These are phyloP conservation scores for Penicillium griseofulvum DNA, from an alignment of 2,329 filamentous ascomycete genomes.

Conservation along the genomic window DNA sequence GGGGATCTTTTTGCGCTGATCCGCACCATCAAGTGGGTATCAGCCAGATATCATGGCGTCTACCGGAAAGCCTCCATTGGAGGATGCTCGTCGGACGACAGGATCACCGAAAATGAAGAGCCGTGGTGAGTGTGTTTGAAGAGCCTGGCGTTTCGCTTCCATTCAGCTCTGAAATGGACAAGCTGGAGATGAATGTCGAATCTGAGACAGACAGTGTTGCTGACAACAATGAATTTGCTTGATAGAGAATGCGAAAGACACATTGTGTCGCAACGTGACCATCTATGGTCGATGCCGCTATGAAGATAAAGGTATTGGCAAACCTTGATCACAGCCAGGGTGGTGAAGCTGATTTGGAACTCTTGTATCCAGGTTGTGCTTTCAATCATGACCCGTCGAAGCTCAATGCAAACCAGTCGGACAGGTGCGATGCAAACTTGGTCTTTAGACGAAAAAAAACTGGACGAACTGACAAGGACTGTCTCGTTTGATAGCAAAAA, in stretches of 20 bases:
- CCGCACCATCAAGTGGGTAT: slow-evolving; percentile 32
- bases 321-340: background rate
- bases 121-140: slow-evolving; percentile 42
- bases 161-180: slow-evolving; percentile 2
- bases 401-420: slow-evolving; percentile 44
- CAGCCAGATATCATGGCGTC: slow-evolving; percentile 42
- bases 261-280: slow-evolving; percentile 84
- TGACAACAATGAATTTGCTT: slow-evolving; percentile 4
- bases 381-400: slow-evolving; percentile 83
- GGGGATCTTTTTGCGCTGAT: slow-evolving; percentile 40
- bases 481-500: slow-evolving; percentile 52
- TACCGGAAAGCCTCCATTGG: slow-evolving; percentile 42
- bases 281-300: slow-evolving; percentile 93
- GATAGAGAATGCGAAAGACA: slow-evolving; percentile 76
- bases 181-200: background rate
- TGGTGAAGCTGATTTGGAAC: slow-evolving; percentile 12
- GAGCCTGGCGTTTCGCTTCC: background rate
- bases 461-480: slow-evolving; percentile 18
- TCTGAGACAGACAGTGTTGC: slow-evolving; percentile 3
- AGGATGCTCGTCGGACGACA: slow-evolving; percentile 46
- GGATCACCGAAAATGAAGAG: slow-evolving; percentile 50
- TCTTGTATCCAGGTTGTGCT: slow-evolving; percentile 59
- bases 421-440: slow-evolving; percentile 32
- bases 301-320: slow-evolving; percentile 69
- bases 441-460: background rate